These are phyloP conservation scores for Beverwykella pulmonaria DNA, from an alignment of 495 filamentous ascomycete genomes.

Conservation along the genomic window DNA sequence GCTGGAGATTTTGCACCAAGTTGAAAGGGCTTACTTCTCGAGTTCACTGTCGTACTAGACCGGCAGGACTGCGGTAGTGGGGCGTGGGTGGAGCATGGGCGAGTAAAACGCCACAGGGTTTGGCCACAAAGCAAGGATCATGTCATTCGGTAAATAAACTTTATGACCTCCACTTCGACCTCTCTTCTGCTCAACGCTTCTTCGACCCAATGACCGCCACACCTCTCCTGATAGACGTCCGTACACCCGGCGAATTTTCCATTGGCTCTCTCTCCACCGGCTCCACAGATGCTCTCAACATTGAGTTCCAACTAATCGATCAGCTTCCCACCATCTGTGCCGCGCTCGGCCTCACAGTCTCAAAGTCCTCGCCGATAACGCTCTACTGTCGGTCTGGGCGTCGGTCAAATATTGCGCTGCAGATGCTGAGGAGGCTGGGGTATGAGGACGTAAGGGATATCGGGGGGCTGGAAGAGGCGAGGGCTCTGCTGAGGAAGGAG, in stretches of 20 bases:
- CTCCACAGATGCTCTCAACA: slow-evolving; percentile 19
- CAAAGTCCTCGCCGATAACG: slow-evolving; percentile 3
- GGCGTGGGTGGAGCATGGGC: too few relatives aligned
- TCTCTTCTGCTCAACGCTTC: too few relatives aligned
- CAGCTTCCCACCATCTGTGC: slow-evolving; percentile 65
- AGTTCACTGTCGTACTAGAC: too few relatives aligned
- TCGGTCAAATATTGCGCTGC: slow-evolving; percentile 28
- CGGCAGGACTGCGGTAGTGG: too few relatives aligned
- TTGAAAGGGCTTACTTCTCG: too few relatives aligned
- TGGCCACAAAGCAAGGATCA: too few relatives aligned
- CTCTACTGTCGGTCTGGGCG: slow-evolving; percentile 27
- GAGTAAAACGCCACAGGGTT: too few relatives aligned
- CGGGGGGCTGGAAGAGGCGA: slow-evolving; percentile 34
- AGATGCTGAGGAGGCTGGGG: slow-evolving; percentile 29
- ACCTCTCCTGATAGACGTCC: slow-evolving; percentile 29
- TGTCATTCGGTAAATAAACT: too few relatives aligned
- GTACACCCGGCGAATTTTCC: slow-evolving; percentile 28
- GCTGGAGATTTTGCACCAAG: too few relatives aligned
- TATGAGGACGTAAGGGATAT: slow-evolving; percentile 34
- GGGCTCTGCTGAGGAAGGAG: slow-evolving; percentile 17
- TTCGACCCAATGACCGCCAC: too few relatives aligned
- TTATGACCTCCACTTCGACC: too few relatives aligned
- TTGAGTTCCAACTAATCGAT: slow-evolving; percentile 53
- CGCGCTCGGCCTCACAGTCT: neutral
- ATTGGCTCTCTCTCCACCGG: slow-evolving; percentile 13